These are phyloP conservation scores for Fagopyrum homotropicum DNA, from an alignment of 148 eudicot genomes.

Conservation along the genomic window DNA sequence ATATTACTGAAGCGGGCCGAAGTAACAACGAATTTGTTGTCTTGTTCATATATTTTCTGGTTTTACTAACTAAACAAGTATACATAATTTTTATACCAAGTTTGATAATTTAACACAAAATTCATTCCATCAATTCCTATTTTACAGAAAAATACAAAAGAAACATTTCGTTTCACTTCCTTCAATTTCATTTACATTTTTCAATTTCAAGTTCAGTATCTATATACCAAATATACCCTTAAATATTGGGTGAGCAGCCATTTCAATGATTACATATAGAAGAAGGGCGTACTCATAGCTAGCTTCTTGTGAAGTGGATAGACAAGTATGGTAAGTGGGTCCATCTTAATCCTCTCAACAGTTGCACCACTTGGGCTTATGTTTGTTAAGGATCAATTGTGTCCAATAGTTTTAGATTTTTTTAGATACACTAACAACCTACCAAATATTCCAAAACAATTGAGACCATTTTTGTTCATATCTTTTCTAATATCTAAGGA, in stretches of 20 bases:
- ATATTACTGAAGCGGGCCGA: no score
- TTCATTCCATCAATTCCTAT: no score
- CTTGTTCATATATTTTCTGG: no score
- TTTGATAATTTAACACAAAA: no score
- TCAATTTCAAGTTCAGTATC: no score
- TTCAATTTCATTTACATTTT: no score
- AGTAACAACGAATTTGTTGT: no score
- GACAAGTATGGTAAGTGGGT: conserved; percentile 10
- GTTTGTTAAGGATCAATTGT: conserved; percentile 1
- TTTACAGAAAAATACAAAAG: no score
- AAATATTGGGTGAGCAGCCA: not conserved
- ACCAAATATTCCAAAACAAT: not conserved
- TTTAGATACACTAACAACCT: not conserved
- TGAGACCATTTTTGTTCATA: conserved; percentile 1
- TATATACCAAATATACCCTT: no score
- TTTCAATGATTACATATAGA: not conserved
- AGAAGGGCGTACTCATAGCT: not conserved
- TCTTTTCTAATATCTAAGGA: conserved; percentile 5
- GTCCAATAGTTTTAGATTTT: conserved; percentile 4
- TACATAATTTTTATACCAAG: no score
- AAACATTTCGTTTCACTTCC: no score
- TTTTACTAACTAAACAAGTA: no score
- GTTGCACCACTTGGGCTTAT: not conserved
- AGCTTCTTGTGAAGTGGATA: conserved; percentile 9
- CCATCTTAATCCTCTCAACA: conserved; percentile 10